A percentile compares a stretch with the other conserved stretches of the same genome.
These are phyloP conservation scores for Cladosporium sp. DNA, from an alignment of 2,329 filamentous ascomycete genomes.

Conservation along the genomic window DNA sequence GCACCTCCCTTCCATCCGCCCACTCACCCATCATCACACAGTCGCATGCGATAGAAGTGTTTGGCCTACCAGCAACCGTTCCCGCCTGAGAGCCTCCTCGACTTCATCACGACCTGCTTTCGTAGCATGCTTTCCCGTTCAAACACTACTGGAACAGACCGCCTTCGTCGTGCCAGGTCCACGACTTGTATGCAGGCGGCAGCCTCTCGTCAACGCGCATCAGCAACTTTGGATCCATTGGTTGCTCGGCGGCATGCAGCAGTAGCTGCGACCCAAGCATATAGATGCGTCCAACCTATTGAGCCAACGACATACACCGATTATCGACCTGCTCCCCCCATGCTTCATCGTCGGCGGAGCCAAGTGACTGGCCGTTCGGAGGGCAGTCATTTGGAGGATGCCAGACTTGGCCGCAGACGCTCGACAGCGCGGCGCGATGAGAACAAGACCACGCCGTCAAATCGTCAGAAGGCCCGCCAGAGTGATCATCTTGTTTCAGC, in stretches of 20 bases:
- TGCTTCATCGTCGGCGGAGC: slow-evolving; percentile 20
- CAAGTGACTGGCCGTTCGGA: slow-evolving; percentile 25
- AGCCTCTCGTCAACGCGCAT: slow-evolving; percentile 31
- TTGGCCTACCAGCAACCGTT: slow-evolving; percentile 4
- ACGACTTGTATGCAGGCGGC: slow-evolving; percentile 26
- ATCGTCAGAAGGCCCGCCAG: neutral
- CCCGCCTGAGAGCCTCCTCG: neutral
- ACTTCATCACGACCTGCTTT: neutral
- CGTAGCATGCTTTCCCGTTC: slow-evolving; percentile 30
- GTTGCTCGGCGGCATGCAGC: slow-evolving; percentile 56
- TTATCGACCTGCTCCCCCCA: slow-evolving; percentile 5
- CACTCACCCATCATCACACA: slow-evolving; percentile 2
- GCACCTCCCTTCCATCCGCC: too few relatives aligned
- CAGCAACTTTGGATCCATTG: slow-evolving; percentile 33
- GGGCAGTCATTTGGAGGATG: slow-evolving; percentile 32
- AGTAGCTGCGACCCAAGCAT: slow-evolving; percentile 59
- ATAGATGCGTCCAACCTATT: slow-evolving; percentile 46
- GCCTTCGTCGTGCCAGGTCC: slow-evolving; percentile 31
- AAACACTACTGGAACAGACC: slow-evolving; percentile 27
- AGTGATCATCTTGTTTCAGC: neutral
- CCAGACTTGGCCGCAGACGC: slow-evolving; percentile 19
- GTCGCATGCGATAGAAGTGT: slow-evolving; percentile 9
- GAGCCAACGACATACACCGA: slow-evolving; percentile 20
- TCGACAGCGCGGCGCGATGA: slow-evolving; percentile 15
- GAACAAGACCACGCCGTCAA: slow-evolving; percentile 14